phyloP scores from a whole-genome alignment of 306 rosid species.

The Quercus wislizeni region DNA sequence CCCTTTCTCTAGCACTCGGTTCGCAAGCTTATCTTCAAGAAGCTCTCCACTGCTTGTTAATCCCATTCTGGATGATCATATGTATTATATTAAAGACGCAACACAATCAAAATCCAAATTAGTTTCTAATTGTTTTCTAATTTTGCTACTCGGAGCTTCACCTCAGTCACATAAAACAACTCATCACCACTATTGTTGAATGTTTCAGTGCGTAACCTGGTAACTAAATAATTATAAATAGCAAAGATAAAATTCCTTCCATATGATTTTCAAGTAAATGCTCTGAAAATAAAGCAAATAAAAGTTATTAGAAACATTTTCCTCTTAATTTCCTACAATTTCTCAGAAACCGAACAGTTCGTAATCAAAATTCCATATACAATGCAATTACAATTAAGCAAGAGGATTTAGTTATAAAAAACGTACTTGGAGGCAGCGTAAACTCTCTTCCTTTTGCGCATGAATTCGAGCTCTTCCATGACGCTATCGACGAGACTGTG shows the following conservation, averaged over 20 bases:
- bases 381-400: not conserved
- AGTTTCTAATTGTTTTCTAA: no score
- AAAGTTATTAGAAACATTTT: not conserved
- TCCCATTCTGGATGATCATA: slow-evolving; percentile 37
- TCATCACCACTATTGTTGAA: no score
- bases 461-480: slow-evolving; percentile 58
- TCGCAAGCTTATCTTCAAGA: slow-evolving; percentile 63
- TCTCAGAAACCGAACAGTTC: slow-evolving; percentile 10
- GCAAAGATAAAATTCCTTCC: not conserved
- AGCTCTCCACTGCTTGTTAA: slow-evolving; percentile 53
- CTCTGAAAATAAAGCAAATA: not conserved
- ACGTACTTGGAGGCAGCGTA: slow-evolving; percentile 55
- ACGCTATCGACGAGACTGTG: slow-evolving; percentile 59
- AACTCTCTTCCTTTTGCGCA: slow-evolving; percentile 44
- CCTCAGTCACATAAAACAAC: no score
- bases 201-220: no score
- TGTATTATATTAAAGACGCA: no score
- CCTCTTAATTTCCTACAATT: not conserved
- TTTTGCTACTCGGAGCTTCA: no score
- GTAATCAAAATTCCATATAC: not conserved
- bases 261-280: not conserved
- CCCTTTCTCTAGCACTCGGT: slow-evolving; percentile 62
- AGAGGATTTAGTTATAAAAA: not conserved
- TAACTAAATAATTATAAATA: no score
- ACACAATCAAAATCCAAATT: not conserved